Base-by-base conservation (phyloP, 2,329 filamentous ascomycete species). In the Neocatenulostroma microsporum region DNA sequence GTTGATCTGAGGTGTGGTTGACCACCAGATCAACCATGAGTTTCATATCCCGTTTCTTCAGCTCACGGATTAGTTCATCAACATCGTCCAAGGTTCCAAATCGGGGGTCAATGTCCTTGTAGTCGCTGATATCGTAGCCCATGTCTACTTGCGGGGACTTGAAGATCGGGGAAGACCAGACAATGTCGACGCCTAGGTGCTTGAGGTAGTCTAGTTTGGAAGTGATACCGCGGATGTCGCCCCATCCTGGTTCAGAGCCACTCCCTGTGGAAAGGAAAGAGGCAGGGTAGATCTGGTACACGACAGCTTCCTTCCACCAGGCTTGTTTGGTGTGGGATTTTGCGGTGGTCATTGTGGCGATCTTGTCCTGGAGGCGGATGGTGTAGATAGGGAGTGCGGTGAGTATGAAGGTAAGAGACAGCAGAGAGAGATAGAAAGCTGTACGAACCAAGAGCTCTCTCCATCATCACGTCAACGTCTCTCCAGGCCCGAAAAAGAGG, bases 81-180 rank as follows among this genome's bases (percentile, higher is more conserved):
- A 70, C 58, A 45, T 71, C 67, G 15, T 58, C 55, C 3, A 70
- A 50, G 2, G 61, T 63, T 14, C 68, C 68, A 44, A 69, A 72
- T 12, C 56, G 53, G 0, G 64, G 65, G 42, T 71, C 62, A 32
- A 71, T 67, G 36, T 61, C 58, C 37, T 64, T 61, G 50, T 71
- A 66, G 34, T 66, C 62, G 13, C 53, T 44, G 23, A 71, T 71
- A 33, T 72, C 69, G 41, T 73, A 73, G 10, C 69, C 69, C 66
- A 72, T 72, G 36, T 73, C 69, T 4, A 69, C 63, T 48, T 72
- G 69, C 6, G 69, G 69, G 9, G 67, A 70, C 40, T 71, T 71
- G 55, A 67, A 72, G 10, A 69, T 65, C 2, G 80, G 81, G 29
- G 72, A 81, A 1, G 79, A 58, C 80, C 80, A 84, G 32, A 85